phyloP scores from a whole-genome alignment of 2,329 filamentous ascomycete genomes.

The Aspergillus quadrilineatus region DNA sequence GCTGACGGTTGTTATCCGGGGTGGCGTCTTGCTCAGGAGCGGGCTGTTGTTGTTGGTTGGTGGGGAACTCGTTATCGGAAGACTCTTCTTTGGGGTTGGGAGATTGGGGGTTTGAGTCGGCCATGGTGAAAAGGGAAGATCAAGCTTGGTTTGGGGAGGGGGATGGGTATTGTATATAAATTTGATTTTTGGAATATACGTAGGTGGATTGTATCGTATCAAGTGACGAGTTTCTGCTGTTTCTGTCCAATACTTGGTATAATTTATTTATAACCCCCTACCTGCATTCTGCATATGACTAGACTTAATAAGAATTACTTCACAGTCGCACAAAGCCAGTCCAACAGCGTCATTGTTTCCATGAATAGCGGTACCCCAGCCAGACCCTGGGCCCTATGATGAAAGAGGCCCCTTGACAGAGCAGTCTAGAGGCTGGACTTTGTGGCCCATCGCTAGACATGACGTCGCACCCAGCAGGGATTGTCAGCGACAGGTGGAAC shows the following conservation, averaged over 20 bases:
- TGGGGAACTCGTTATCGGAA: slow-evolving; percentile 26
- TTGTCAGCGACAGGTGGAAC: not conserved
- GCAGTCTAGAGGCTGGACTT: not conserved
- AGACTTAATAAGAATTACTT: not conserved
- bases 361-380: not conserved
- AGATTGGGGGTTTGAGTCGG: slow-evolving; percentile 13
- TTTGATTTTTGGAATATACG: not conserved
- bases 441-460: not conserved
- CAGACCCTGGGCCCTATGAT: not conserved
- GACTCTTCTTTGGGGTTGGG: slow-evolving; percentile 18
- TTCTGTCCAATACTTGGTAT: not conserved
- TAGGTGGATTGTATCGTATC: not conserved
- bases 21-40: slow-evolving; percentile 40
- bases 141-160: slow-evolving; percentile 7
- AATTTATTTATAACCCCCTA: not conserved
- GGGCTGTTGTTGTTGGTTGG: slow-evolving; percentile 40
- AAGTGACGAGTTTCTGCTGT: not conserved
- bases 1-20: slow-evolving; percentile 38
- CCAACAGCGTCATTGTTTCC: slow-evolving; percentile 3
- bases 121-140: slow-evolving; percentile 17
- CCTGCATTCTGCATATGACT: not conserved
- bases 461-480: not conserved
- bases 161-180: slow-evolving; percentile 10
- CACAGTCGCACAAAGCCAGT: not conserved
- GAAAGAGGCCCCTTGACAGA: not conserved